Evolutionary conservation across 2,329 filamentous ascomycete genomes (phyloP).

Genomic region (Penicillium sp.): DNA sequence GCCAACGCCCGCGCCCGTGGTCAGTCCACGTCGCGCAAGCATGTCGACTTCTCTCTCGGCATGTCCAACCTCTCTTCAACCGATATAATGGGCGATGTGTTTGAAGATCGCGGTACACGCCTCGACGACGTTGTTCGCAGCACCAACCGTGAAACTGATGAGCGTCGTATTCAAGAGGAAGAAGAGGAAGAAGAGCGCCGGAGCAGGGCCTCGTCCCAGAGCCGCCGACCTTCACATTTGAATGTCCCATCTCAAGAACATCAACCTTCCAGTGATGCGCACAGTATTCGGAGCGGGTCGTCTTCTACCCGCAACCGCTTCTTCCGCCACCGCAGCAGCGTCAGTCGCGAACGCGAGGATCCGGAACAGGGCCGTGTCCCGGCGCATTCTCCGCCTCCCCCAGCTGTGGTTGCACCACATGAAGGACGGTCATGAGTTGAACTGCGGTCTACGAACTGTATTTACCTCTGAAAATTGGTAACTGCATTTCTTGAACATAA

Average conservation of each 20-base stretch:
- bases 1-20: constrained; percentile 47
- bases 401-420: not conserved
- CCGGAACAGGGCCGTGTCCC: constrained; percentile 47
- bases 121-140: constrained; percentile 39
- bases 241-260: constrained; percentile 22
- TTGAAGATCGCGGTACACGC: constrained; percentile 49
- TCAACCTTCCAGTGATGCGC: constrained; percentile 29
- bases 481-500: not conserved
- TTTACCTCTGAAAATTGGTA: not conserved
- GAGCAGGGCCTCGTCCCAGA: constrained; percentile 21
- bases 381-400: constrained; percentile 2
- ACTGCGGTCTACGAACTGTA: not conserved
- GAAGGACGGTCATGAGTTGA: not conserved
- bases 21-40: constrained; percentile 56
- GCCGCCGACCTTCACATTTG: constrained; percentile 23
- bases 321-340: constrained; percentile 47
- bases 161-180: constrained; percentile 36
- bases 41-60: constrained; percentile 66
- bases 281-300: constrained; percentile 28
- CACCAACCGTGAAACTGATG: constrained; percentile 37
- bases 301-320: constrained; percentile 55
- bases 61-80: constrained; percentile 55
- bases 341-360: constrained; percentile 33
- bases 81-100: constrained; percentile 60
- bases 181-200: constrained; percentile 31